A percentile compares a stretch with the other conserved stretches of the same genome.
Conservation (phyloP, 805 yeast genomes). For the Helenozyma rhizophorensis region DNA sequence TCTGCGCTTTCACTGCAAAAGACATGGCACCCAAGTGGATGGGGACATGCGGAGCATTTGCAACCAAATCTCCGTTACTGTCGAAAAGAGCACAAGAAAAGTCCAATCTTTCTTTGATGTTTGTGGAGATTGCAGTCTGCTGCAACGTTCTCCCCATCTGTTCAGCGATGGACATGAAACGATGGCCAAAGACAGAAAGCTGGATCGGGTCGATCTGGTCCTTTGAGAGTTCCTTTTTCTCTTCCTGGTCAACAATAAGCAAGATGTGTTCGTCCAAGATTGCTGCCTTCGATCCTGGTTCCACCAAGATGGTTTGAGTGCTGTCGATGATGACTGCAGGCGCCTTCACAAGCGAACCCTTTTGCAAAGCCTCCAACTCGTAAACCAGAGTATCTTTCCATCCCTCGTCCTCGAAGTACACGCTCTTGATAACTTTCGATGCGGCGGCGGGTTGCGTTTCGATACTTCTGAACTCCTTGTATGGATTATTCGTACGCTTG, state of each 20-base stretch:
- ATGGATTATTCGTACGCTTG: constrained; percentile 12
- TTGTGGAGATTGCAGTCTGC: constrained; percentile 42
- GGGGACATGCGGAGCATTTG: constrained; percentile 44
- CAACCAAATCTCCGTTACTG: constrained; percentile 38
- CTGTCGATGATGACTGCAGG: constrained; percentile 18
- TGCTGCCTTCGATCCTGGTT: constrained; percentile 12
- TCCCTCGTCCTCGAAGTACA: constrained; percentile 7
- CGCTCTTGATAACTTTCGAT: constrained; percentile 5
- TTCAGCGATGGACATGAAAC: constrained; percentile 22
- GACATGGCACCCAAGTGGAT: constrained; percentile 47
- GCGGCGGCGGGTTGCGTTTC: constrained; percentile 1
- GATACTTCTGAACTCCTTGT: constrained; percentile 2
- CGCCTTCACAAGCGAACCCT: constrained; percentile 9
- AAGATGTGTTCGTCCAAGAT: constrained; percentile 14
- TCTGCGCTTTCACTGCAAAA: constrained; percentile 41
- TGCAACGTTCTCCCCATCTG: constrained; percentile 45
- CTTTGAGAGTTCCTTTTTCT: background rate
- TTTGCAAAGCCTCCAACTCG: constrained; percentile 9
- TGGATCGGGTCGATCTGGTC: constrained; percentile 14
- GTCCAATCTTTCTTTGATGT: constrained; percentile 42
- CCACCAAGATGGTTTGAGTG: constrained; percentile 15
- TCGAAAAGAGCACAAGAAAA: constrained; percentile 45
- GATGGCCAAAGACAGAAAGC: constrained; percentile 17
- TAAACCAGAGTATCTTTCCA: constrained; percentile 13
- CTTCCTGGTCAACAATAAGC: constrained; percentile 5